phyloP scores from a whole-genome alignment of 345 rosid genomes.

The Gossypium ekmanianum region DNA sequence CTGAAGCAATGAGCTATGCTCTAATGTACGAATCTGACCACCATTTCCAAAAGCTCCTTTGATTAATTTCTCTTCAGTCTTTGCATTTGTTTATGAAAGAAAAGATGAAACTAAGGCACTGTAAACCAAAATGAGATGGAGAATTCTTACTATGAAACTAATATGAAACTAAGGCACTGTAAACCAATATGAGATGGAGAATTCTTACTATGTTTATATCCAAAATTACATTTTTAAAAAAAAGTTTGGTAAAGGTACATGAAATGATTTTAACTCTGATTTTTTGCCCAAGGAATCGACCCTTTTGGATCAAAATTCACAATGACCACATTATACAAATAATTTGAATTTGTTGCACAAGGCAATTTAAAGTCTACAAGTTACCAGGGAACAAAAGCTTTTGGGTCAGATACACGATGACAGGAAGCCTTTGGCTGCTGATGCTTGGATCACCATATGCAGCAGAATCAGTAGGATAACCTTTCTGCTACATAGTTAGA shows the following conservation, averaged over 20 bases:
- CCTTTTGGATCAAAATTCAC: background rate
- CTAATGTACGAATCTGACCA: background rate
- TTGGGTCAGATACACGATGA: conserved; percentile 59
- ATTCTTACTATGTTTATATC: background rate
- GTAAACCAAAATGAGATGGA: background rate
- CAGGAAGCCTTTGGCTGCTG: conserved; percentile 81
- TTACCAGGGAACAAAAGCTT: conserved; percentile 55
- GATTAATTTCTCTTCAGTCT: background rate
- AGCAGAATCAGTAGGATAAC: conserved; percentile 74
- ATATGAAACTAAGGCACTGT: no score
- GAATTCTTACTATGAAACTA: background rate
- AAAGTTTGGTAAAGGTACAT: conserved; percentile 4
- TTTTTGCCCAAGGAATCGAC: conserved; percentile 6
- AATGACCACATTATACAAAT: conserved; percentile 18
- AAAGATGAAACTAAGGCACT: background rate
- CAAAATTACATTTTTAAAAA: background rate
- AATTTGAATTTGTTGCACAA: background rate
- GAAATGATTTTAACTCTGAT: background rate
- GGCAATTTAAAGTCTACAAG: conserved; percentile 24
- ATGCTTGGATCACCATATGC: conserved; percentile 73
- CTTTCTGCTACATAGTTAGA: conserved; percentile 63
- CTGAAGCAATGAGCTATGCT: background rate
- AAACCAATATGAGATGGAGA: background rate
- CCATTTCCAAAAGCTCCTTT: background rate
- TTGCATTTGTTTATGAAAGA: background rate